Evolutionary conservation across 2,329 filamentous ascomycete species (phyloP).

Genomic region (Colletotrichum liaoningense): DNA sequence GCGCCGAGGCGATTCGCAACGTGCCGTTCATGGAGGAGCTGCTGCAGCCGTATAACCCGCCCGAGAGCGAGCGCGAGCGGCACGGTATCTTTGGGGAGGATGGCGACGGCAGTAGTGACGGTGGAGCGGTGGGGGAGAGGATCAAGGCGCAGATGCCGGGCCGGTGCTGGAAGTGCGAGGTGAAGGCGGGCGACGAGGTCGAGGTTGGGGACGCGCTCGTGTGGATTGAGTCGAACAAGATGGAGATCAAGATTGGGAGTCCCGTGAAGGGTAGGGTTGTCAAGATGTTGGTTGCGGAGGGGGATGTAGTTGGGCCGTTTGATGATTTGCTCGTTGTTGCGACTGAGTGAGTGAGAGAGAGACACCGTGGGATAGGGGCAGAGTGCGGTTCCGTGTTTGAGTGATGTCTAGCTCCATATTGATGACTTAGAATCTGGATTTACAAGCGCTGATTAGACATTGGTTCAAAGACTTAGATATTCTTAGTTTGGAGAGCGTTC

Average conservation of each 20-base stretch:
- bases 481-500: too few relatives aligned
- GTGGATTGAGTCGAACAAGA: constrained; percentile 51
- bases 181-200: constrained; percentile 40
- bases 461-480: too few relatives aligned
- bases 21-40: constrained; percentile 45
- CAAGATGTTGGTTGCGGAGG: constrained; percentile 41
- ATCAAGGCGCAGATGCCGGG: constrained; percentile 47
- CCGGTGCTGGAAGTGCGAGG: constrained; percentile 47
- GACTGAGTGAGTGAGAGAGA: background rate
- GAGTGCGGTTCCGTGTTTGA: too few relatives aligned
- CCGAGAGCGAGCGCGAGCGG: constrained; percentile 21
- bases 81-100: background rate
- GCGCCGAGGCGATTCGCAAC: constrained; percentile 41
- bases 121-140: constrained; percentile 37
- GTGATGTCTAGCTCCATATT: background rate
- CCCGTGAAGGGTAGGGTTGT: constrained; percentile 41
- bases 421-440: too few relatives aligned
- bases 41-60: constrained; percentile 40
- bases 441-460: too few relatives aligned
- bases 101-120: background rate
- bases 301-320: constrained; percentile 44
- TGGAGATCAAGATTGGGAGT: constrained; percentile 50
- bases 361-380: too few relatives aligned
- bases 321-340: constrained; percentile 43
- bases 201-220: constrained; percentile 45